Evolutionary conservation across 1,284 basidiomycete genomes (phyloP), one percentile per base, ranked within the genome.

Genomic region (Crepidotus sp.): DNA sequence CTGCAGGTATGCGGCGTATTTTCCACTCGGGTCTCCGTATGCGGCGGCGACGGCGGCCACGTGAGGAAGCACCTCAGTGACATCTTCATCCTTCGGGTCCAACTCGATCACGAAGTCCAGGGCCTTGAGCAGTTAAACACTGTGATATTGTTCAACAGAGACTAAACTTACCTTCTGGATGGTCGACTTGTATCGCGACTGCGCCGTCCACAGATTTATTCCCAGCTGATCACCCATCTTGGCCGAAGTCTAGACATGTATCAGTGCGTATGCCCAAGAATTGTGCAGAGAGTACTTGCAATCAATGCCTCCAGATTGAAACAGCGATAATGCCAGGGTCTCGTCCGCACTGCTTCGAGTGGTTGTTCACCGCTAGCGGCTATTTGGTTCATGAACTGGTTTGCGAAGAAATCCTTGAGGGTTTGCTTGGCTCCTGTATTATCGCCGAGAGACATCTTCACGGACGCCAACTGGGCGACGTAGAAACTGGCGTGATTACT

Each of bases 251-350:
- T 52, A 21, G 8, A 14, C 2, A 2, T 4, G 27, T 10, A 37
- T 40, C 4, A 37, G 24, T 17, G 7, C 15, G n/a, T 15, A 29
- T 31, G 8, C 9, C 5, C 4, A 47, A 53, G 26, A 46, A 50
- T 41, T 46, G 43, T 3, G 46, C 50, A 15, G 46, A 38, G 19
- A 19, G 30, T 37, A 58, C 72, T 63, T 54, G 74, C 73, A 50
- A 77, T 74, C 61, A 79, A 61, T 0, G 72, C 76, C 45, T 77
- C 75, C 10, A 80, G 55, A 54, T 78, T 78, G 62, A 77, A 78
- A 40, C 66, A 68, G 10, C 74, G 68, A 52, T 79, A 80, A 54
- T 78, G 76, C 51, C 62, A 73, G 1, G 76, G 75, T 13, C 74
- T 65, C 2, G 76, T 76, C n/a, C 77, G 69, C n/a, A 69, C 63